Conservation (phyloP, 169 alveolate species). For the Plasmodium cynomolgi region DNA sequence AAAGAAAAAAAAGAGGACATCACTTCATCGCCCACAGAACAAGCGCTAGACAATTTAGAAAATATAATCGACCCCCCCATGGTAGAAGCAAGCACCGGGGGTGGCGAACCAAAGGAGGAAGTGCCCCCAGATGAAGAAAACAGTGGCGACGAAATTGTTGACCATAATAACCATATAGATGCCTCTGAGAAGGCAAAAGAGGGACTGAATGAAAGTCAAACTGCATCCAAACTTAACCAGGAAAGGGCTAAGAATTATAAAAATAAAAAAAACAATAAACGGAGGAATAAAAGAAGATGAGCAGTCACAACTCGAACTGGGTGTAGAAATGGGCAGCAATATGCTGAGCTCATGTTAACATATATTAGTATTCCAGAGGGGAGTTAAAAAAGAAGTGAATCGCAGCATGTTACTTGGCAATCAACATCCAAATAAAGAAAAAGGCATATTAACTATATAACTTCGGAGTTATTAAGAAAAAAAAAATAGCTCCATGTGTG, state of each 20-base stretch:
- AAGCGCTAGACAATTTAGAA: not conserved
- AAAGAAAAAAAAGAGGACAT: not conserved
- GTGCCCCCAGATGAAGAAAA: not conserved
- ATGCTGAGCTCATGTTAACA: not conserved
- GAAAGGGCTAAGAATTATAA: constrained; percentile 3
- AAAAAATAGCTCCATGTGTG: not conserved
- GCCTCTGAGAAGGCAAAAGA: not conserved
- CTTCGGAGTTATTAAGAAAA: not conserved
- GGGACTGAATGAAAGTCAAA: not conserved
- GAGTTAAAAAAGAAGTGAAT: not conserved
- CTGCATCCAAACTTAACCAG: not conserved
- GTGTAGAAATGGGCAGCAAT: not conserved
- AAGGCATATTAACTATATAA: not conserved
- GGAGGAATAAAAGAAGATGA: not conserved
- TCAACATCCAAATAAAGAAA: not conserved
- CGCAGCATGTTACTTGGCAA: not conserved
- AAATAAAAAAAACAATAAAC: constrained; percentile 1
- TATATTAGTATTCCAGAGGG: not conserved
- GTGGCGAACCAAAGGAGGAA: not conserved
- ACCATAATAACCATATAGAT: not conserved
- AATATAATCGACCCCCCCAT: not conserved
- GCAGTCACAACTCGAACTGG: not conserved
- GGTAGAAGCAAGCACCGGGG: not conserved
- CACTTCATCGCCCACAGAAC: not conserved
- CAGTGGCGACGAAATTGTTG: not conserved